Evolutionary conservation across 208 protist species (phyloP).

Genomic region (Leishmania mexicana): DNA sequence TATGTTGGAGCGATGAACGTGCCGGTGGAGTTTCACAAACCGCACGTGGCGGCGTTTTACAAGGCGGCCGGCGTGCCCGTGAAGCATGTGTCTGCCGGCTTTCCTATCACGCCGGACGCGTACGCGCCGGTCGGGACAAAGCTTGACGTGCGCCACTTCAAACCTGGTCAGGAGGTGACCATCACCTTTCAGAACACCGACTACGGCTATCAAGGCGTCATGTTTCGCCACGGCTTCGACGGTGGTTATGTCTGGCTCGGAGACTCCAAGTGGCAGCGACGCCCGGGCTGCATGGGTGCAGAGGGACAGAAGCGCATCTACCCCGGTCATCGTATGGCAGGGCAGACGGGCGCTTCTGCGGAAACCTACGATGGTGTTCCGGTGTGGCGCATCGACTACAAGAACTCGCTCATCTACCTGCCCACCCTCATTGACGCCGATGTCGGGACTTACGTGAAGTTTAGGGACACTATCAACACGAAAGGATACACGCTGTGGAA

Average conservation of each 20-base stretch:
- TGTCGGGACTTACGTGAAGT: constrained; percentile 90
- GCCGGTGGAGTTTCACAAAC: constrained; percentile 91
- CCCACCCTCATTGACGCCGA: constrained; percentile 87
- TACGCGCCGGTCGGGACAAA: constrained; percentile 93
- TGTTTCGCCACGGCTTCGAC: constrained; percentile 94
- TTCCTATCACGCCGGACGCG: constrained; percentile 89
- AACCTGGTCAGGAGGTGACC: constrained; percentile 92
- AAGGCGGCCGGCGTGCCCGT: constrained; percentile 89
- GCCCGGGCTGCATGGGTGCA: constrained; percentile 89
- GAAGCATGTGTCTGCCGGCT: constrained; percentile 89
- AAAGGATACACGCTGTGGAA: constrained; percentile 93
- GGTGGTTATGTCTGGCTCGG: constrained; percentile 93
- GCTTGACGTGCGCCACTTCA: constrained; percentile 94
- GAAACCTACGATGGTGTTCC: constrained; percentile 91
- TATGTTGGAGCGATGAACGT: constrained; percentile 93
- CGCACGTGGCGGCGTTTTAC: constrained; percentile 89
- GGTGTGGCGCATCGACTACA: constrained; percentile 94
- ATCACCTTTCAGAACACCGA: constrained; percentile 93
- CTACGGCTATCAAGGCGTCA: constrained; percentile 92
- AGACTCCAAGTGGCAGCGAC: constrained; percentile 92
- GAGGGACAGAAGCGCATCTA: constrained; percentile 92
- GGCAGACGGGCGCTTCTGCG: constrained; percentile 87
- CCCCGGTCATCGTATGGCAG: constrained; percentile 90
- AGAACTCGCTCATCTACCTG: constrained; percentile 93
- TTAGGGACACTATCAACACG: constrained; percentile 92